Evolutionary conservation across 2,329 filamentous ascomycete species (phyloP), one percentile per base, ranked within the genome.

Genomic region (Bipolaris bicolor): DNA sequence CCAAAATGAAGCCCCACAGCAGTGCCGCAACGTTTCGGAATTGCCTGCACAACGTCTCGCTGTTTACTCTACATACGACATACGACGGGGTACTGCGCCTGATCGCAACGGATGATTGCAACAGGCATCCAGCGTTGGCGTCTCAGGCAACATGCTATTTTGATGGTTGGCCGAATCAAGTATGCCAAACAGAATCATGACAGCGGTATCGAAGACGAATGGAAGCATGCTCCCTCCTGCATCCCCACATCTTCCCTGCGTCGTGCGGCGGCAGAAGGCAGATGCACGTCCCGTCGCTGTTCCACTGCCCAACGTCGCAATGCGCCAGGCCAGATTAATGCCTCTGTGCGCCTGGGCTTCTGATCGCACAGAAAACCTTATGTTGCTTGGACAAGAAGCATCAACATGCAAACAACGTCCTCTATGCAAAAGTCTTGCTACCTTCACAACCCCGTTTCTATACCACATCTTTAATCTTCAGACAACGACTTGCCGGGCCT

Each of bases 401-500:
- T 37, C 37, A 13, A 16, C 24, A n/a, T 40, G 31, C 18, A 31
- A 31, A 31, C 3, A 43, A 43, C 22, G n/a, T 5, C 20, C 40
- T 43, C 40, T 22, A n/a, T 40, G 31, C 18, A 31, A 31, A 46
- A 45, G 16, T 26, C 31, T 39, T 20, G 41, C 18, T 34, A 18
- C 33, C n/a, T 36, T 29, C n/a, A 29, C 41, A n/a, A n/a, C 48
- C 6, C 40, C 34, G 24, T 5, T 20, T 34, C 22, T 5, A 51
- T 24, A 7, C 29, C 24, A 29, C 46, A 11, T 41, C 39, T 49
- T 60, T 40, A 64, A 29, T 60, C 63, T 20, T 56, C 62, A 7
- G 67, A 69, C 41, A 75, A 49, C 36, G 71, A 73, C 58, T 65
- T 71, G 13, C 74, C 74, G 5, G 74, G 74, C 50, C 47, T 76